These are phyloP conservation scores for Rhynchospora tenuis DNA, from an alignment of 176 grass and related monocot genomes.

Conservation along the genomic window DNA sequence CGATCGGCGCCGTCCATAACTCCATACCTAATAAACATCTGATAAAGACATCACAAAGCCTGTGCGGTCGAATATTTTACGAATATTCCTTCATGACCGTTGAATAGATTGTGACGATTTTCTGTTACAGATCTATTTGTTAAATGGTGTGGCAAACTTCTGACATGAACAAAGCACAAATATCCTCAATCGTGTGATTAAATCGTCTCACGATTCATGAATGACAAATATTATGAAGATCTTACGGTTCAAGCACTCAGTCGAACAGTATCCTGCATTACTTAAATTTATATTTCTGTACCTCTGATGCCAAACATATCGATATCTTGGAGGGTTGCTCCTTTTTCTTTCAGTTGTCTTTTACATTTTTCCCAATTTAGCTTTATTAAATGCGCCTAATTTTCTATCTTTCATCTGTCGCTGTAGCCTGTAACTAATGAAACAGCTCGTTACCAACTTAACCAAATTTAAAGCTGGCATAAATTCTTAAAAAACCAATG, in stretches of 20 bases:
- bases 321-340: too few species aligned
- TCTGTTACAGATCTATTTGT: background rate
- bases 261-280: background rate
- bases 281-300: background rate
- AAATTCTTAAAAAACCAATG: background rate
- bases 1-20: background rate
- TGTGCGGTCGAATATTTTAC: background rate
- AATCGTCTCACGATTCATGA: background rate
- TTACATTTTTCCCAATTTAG: background rate
- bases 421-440: too few species aligned
- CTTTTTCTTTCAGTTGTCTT: background rate
- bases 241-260: background rate
- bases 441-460: too few species aligned
- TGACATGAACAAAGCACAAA: background rate
- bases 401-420: background rate
- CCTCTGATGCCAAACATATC: too few species aligned
- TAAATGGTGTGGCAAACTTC: background rate
- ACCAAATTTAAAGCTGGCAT: background rate
- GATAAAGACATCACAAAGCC: too few species aligned
- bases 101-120: background rate
- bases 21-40: background rate
- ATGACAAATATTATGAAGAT: background rate
- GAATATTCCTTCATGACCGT: background rate
- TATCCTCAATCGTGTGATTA: background rate
- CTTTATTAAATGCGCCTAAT: background rate